phyloP scores from a whole-genome alignment of 192 early-diverging fungal genomes.

The Coemansia sp. region DNA sequence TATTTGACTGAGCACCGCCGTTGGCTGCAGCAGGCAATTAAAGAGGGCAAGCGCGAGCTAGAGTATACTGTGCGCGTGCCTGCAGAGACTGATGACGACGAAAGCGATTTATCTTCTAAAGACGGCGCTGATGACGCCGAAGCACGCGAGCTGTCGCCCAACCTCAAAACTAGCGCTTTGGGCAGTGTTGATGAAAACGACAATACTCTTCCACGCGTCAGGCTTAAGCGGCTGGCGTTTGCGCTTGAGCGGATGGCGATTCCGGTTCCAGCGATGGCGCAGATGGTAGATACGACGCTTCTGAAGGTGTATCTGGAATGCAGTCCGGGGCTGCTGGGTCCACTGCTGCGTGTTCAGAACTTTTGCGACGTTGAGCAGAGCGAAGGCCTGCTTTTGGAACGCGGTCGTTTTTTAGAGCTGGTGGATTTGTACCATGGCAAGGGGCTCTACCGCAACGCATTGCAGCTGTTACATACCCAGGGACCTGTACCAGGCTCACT shows the following conservation, averaged over 20 bases:
- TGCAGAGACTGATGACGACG: slow-evolving; percentile 27
- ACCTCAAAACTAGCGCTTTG: background rate
- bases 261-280: slow-evolving; percentile 56
- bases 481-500: slow-evolving; percentile 58
- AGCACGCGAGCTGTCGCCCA: no score
- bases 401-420: slow-evolving; percentile 79
- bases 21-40: slow-evolving; percentile 62
- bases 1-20: slow-evolving; percentile 87
- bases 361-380: slow-evolving; percentile 79
- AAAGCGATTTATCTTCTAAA: slow-evolving; percentile 1
- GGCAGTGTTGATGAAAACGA: slow-evolving; percentile 19
- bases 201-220: slow-evolving; percentile 44
- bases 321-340: slow-evolving; percentile 83
- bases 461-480: slow-evolving; percentile 74
- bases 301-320: slow-evolving; percentile 86
- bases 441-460: slow-evolving; percentile 83
- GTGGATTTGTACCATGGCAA: slow-evolving; percentile 94
- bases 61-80: slow-evolving; percentile 45
- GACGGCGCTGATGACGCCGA: slow-evolving; percentile 1
- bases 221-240: slow-evolving; percentile 44
- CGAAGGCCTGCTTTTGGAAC: slow-evolving; percentile 74
- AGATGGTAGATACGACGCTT: slow-evolving; percentile 85
- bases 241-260: slow-evolving; percentile 43
- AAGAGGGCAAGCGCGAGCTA: slow-evolving; percentile 31
- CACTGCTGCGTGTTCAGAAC: slow-evolving; percentile 88